phyloP scores from a whole-genome alignment of 495 filamentous ascomycete species.

The Tuber aestivum region DNA sequence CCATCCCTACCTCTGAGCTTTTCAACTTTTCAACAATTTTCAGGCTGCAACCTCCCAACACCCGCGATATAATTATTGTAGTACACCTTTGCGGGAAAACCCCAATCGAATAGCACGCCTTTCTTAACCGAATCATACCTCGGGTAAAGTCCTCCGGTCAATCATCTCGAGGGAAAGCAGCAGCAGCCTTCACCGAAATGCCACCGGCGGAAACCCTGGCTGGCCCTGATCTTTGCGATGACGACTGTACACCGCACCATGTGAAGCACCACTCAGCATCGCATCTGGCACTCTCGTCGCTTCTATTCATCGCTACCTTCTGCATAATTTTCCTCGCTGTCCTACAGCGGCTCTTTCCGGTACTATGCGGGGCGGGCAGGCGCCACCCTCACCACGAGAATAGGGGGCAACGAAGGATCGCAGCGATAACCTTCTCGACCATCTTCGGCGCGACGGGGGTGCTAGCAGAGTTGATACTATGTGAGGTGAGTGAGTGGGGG shows the following conservation, averaged over 20 bases:
- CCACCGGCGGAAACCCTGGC: not conserved
- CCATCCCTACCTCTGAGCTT: not conserved
- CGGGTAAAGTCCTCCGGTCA: not conserved
- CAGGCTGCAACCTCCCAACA: not conserved
- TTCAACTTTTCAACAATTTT: not conserved
- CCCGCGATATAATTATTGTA: not conserved
- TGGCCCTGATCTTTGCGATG: conserved; percentile 30
- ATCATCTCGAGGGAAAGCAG: not conserved
- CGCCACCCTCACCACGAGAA: conserved; percentile 50
- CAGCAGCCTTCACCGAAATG: not conserved
- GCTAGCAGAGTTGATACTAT: conserved; percentile 67
- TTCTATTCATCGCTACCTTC: conserved; percentile 61
- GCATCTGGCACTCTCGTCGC: conserved; percentile 46
- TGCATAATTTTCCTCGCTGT: conserved; percentile 52
- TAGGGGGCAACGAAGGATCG: conserved; percentile 49
- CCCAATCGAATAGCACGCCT: not conserved
- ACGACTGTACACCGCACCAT: conserved; percentile 34
- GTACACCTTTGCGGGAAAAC: not conserved
- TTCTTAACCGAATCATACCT: not conserved
- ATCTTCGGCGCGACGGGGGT: conserved; percentile 68
- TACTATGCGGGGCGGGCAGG: conserved; percentile 54
- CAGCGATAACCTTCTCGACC: conserved; percentile 60
- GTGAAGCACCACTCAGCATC: conserved; percentile 20
- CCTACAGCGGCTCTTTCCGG: conserved; percentile 58
- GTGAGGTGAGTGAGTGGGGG: conserved; percentile 69